Evolutionary conservation across 371 early-diverging fungal species (phyloP), one percentile per base, ranked within the genome.

Genomic region (Mortierella sp.): DNA sequence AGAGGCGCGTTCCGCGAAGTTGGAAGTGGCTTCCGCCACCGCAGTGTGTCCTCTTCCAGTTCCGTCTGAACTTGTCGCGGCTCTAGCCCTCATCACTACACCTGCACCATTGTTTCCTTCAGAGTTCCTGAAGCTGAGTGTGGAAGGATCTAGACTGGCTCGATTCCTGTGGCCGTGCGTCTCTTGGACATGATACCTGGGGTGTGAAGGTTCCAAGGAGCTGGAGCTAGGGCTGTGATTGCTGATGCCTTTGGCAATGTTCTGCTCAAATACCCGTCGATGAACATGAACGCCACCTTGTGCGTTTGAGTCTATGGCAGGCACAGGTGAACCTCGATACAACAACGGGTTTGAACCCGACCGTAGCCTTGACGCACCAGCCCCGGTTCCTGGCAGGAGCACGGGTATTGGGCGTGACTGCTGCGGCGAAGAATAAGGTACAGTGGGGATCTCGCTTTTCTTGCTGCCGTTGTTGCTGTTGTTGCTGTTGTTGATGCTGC

Each of bases 331-430:
- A 56, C 54, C 60, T 50, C 61, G 56, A 30, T 48, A 49, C 14
- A 39, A n/a, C n/a, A 49, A 50, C 12, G 72, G 66, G 32, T 61
- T 65, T 19, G 72, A 72, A 17, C 72, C 67, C 31, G 72, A 72
- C 21, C 72, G 61, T 39, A 72, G 30, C 49, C 72, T 56, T 44
- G 64, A 47, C 11, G 58, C 39, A 3, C 61, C 55, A 27, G 50
- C 34, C 14, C 54, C 63, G 9, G 42, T 14, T 26, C 56, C 47
- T 24, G 59, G 39, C 26, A 55, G 56, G 44, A 43, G 60, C 9
- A n/a, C 21, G 24, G 59, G 27, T 42, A 54, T 17, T 39, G 61
- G 66, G 11, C 66, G 66, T 62, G 72, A 66, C 67, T 72, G 72
- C 41, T 59, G 72, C 49, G 26, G 53, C 26, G 66, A 47, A 27